phyloP scores from a whole-genome alignment of 2,329 filamentous ascomycete species.

The Lasiodiplodia citricola region DNA sequence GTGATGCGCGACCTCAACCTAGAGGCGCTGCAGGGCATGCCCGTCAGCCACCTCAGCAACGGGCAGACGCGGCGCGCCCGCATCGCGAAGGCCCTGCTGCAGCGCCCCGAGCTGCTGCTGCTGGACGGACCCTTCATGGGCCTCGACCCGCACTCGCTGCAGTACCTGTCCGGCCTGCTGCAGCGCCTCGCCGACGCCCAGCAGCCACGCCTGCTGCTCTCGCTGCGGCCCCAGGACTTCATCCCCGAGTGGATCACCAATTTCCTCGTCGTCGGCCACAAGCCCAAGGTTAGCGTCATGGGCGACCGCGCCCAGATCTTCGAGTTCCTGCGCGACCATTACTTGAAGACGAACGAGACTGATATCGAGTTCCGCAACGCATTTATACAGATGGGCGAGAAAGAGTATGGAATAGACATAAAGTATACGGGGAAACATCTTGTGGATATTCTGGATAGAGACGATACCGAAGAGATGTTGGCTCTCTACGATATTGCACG shows the following conservation, averaged over 20 bases:
- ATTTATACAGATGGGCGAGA: not conserved
- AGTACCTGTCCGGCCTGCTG: conserved; percentile 73
- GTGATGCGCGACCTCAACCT: conserved; percentile 75
- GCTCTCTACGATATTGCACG: conserved; percentile 25
- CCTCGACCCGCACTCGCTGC: conserved; percentile 81
- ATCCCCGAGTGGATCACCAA: conserved; percentile 92
- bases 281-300: conserved; percentile 68
- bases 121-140: conserved; percentile 97
- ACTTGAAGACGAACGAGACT: conserved; percentile 29
- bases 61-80: conserved; percentile 86
- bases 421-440: conserved; percentile 38
- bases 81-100: conserved; percentile 85
- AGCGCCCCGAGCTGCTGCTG: conserved; percentile 78
- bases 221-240: conserved; percentile 81
- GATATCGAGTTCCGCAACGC: conserved; percentile 1
- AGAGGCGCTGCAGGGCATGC: conserved; percentile 72
- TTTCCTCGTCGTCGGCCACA: conserved; percentile 71
- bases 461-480: conserved; percentile 36
- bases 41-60: conserved; percentile 89
- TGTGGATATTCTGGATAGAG: conserved; percentile 36
- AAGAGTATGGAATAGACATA: not conserved
- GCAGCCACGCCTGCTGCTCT: conserved; percentile 75
- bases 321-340: conserved; percentile 43
- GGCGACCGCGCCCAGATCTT: conserved; percentile 70
- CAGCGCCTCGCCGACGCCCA: conserved; percentile 68